Evolutionary conservation across 495 filamentous ascomycete genomes (phyloP), one percentile per base, ranked within the genome.

Genomic region (Penicillium alfredii): DNA sequence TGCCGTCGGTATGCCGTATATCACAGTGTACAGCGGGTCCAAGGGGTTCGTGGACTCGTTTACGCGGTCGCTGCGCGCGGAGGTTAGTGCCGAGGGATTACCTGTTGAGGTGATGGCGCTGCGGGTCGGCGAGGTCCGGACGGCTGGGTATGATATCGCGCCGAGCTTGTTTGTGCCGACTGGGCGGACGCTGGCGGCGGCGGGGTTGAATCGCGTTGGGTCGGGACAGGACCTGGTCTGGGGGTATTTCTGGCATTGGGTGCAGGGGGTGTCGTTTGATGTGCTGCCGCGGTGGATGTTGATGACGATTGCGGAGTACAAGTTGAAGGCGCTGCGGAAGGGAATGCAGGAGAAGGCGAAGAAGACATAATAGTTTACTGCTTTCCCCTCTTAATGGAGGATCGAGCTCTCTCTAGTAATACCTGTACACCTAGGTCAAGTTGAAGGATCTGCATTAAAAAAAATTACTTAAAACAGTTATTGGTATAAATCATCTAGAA

Each of bases 1-100:
- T 5, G 34, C 45, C 10, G 45, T 51, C 11, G 60, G 57, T 0
- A 35, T 71, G 25, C 64, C 67, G 2, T 67, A 57, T 39, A 19
- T 68, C 1, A 45, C 40, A 31, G 33, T 58, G 4, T 70, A 70
- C 40, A 43, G 51, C 4, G 46, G 45, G 1, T 51, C 60, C 4
- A 70, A 70, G 56, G 61, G 56, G 10, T 68, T 57, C 26, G 44
- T 68, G 21, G 39, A 52, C 6, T 43, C 55, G 0, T 64, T 62
- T 39, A 61, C 54, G 10, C 33, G 27, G 30, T 51, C 53, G 8
- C 31, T 61, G 8, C 38, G 45, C n/a, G 55, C 54, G 9, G 63
- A 66, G 40, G 53, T 53, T 37, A 20, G 19, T 8, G 46, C 43
- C 0, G 56, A 60, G 35, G 30, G 43, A 6, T 25, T 31, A 8